Evolutionary conservation across 305 asterid genomes (phyloP).

Genomic region (Ilex paraguariensis): DNA sequence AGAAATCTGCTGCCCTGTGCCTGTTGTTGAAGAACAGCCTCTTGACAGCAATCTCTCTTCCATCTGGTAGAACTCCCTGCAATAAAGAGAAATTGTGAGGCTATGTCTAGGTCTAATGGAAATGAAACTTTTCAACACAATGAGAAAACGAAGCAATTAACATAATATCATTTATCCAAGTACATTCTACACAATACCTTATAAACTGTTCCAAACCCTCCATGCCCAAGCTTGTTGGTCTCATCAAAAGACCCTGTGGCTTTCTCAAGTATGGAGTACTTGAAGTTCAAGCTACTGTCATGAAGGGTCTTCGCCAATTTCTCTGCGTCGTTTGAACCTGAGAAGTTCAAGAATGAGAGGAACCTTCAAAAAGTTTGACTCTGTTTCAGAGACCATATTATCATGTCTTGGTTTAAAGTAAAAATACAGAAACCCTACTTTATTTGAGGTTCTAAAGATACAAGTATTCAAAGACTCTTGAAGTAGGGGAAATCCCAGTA

Average conservation of each 20-base stretch:
- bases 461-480: too few relatives aligned
- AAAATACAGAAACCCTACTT: too few relatives aligned
- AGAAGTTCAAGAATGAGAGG: too few relatives aligned
- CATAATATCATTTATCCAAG: too few relatives aligned
- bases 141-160: neutral
- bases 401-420: too few relatives aligned
- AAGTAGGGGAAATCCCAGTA: too few relatives aligned
- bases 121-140: neutral
- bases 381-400: too few relatives aligned
- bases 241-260: constrained; percentile 21
- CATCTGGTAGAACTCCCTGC: constrained; percentile 86
- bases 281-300: constrained; percentile 26
- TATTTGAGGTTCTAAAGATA: too few relatives aligned
- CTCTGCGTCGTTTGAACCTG: too few relatives aligned
- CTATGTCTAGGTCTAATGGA: constrained; percentile 1
- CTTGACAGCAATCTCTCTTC: constrained; percentile 83
- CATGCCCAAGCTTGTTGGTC: constrained; percentile 23
- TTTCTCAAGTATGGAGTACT: constrained; percentile 22
- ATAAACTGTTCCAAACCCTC: constrained; percentile 25
- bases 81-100: neutral
- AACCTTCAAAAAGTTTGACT: too few relatives aligned
- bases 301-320: constrained; percentile 17
- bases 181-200: constrained; percentile 7
- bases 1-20: constrained; percentile 80
- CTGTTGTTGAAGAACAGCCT: constrained; percentile 73